These are phyloP conservation scores for Kodamaea sp. DNA, from an alignment of 1,139 yeast species.

Conservation along the genomic window DNA sequence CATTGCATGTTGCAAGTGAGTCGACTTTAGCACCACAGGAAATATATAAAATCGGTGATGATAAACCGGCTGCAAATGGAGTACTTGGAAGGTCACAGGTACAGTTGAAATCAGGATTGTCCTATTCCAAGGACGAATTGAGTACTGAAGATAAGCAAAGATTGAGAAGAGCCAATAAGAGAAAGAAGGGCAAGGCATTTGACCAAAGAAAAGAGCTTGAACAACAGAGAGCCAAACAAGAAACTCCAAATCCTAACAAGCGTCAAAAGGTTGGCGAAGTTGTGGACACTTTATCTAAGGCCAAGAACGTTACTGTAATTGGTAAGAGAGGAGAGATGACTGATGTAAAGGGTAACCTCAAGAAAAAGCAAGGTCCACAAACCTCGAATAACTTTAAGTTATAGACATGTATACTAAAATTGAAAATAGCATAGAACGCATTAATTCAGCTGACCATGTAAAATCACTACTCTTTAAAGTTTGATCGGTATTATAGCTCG, in stretches of 20 bases:
- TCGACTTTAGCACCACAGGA: slow-evolving; percentile 95
- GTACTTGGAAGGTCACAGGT: slow-evolving; percentile 53
- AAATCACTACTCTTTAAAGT: too few relatives aligned
- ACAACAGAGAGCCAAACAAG: slow-evolving; percentile 26
- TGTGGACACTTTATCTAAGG: slow-evolving; percentile 70
- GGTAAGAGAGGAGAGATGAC: slow-evolving; percentile 76
- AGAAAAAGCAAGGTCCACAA: slow-evolving; percentile 32
- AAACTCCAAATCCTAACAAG: slow-evolving; percentile 35
- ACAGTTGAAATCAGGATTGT: slow-evolving; percentile 74
- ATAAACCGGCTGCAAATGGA: slow-evolving; percentile 48
- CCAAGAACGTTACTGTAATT: slow-evolving; percentile 77
- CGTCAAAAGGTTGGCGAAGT: slow-evolving; percentile 63
- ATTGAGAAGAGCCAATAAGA: slow-evolving; percentile 81
- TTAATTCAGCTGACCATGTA: too few relatives aligned
- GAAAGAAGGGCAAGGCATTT: slow-evolving; percentile 66
- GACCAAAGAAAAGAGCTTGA: slow-evolving; percentile 35
- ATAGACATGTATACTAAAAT: slow-evolving; percentile 11
- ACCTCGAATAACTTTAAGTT: slow-evolving; percentile 21
- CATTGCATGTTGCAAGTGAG: slow-evolving; percentile 73
- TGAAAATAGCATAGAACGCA: too few relatives aligned
- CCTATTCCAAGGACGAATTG: slow-evolving; percentile 81
- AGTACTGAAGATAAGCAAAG: slow-evolving; percentile 85
- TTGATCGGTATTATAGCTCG: too few relatives aligned
- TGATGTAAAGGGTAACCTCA: slow-evolving; percentile 69
- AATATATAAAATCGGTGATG: slow-evolving; percentile 64